Conservation (phyloP, 257 asterid species). For the Forsythia suspensa region DNA sequence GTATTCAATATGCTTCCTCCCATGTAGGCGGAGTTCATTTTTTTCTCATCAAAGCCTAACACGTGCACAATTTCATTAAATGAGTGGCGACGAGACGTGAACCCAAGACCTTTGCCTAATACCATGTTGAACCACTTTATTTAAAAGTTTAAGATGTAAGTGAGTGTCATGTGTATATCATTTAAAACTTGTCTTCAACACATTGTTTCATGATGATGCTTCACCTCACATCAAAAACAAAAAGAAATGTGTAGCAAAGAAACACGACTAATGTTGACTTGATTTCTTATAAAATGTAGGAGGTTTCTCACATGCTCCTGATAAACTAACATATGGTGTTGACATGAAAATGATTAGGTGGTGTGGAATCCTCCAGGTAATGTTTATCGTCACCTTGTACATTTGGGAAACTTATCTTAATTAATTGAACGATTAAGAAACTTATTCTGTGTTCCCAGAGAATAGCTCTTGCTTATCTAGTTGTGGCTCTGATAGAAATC, state of each 20-base stretch:
- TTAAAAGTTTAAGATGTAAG: neutral
- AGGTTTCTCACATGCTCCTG: slow-evolving; percentile 82
- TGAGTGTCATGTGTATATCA: neutral
- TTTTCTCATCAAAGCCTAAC: neutral
- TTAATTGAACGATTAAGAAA: slow-evolving; percentile 6
- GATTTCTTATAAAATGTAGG: slow-evolving; percentile 42
- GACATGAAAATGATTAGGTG: slow-evolving; percentile 70
- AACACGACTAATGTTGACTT: neutral
- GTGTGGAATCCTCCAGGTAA: slow-evolving; percentile 88
- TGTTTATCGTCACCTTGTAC: slow-evolving; percentile 2
- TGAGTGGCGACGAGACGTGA: neutral
- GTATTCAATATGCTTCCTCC: neutral
- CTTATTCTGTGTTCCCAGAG: slow-evolving; percentile 41
- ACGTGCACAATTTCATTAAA: too few species aligned
- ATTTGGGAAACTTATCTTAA: slow-evolving; percentile 1
- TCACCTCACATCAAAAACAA: neutral
- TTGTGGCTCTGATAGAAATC: slow-evolving; percentile 62
- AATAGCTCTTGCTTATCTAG: slow-evolving; percentile 73
- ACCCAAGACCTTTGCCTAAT: neutral
- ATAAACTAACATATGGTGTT: slow-evolving; percentile 67
- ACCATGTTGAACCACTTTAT: neutral
- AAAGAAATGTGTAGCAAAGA: neutral
- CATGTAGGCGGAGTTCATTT: too few species aligned
- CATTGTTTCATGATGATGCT: neutral
- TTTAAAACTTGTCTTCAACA: neutral